Evolutionary conservation across 495 filamentous ascomycete genomes (phyloP).

Genomic region (Delitschia confertaspora): DNA sequence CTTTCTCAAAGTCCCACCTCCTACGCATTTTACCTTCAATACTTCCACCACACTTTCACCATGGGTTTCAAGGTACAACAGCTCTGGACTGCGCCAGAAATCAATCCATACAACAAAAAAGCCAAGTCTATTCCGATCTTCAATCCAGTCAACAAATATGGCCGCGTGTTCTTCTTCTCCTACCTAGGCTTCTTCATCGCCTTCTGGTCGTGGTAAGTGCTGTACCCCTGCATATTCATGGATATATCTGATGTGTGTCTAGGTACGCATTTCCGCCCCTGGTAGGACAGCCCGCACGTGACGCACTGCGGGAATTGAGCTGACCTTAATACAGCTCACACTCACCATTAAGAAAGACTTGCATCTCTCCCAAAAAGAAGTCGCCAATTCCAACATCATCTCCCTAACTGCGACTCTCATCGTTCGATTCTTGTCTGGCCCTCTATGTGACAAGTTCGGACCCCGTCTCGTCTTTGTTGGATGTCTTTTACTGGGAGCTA

Average conservation of each 20-base stretch:
- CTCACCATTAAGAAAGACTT: conserved; percentile 52
- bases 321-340: conserved; percentile 21
- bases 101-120: conserved; percentile 39
- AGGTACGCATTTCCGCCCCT: conserved; percentile 39
- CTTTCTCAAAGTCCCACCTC: too few species aligned
- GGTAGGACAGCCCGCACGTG: conserved; percentile 8
- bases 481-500: conserved; percentile 60
- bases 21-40: too few species aligned
- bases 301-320: background rate
- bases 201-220: conserved; percentile 69
- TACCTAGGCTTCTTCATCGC: conserved; percentile 77
- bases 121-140: conserved; percentile 26
- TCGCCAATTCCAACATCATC: conserved; percentile 88
- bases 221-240: background rate
- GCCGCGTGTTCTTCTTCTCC: conserved; percentile 28
- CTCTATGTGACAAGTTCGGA: conserved; percentile 76
- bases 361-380: conserved; percentile 55
- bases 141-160: conserved; percentile 29
- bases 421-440: conserved; percentile 72
- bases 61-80: conserved; percentile 24
- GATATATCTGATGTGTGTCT: background rate
- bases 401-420: conserved; percentile 75
- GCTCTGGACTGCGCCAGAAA: conserved; percentile 31
- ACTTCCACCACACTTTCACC: too few species aligned
- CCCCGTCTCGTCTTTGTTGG: conserved; percentile 73